A percentile compares a stretch with the other conserved stretches of the same genome.
Conservation (phyloP, 1,284 basidiomycete species). For the Jaminaea rosea region DNA sequence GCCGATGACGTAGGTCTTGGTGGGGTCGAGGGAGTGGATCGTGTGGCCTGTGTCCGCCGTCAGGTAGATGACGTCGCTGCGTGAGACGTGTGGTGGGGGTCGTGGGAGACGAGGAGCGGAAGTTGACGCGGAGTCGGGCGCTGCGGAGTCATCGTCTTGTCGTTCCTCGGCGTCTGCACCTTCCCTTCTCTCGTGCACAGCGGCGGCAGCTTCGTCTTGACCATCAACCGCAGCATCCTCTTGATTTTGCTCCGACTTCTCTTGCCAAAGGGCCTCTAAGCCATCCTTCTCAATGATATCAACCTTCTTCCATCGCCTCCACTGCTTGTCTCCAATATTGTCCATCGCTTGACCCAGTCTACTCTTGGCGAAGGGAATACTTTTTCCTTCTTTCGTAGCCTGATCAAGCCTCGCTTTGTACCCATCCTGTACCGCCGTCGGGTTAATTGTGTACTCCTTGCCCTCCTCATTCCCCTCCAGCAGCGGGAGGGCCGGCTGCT, state of each 20-base stretch:
- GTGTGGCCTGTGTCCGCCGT: conserved; percentile 88
- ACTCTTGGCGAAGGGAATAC: conserved; percentile 50
- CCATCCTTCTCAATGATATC: conserved; percentile 65
- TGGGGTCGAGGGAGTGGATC: conserved; percentile 66
- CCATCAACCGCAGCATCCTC: not conserved
- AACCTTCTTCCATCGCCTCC: conserved; percentile 69
- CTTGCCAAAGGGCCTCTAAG: conserved; percentile 13
- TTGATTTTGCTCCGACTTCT: not conserved
- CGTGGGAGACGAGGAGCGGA: no score
- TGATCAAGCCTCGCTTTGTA: not conserved
- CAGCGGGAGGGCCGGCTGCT: not conserved
- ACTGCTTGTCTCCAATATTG: conserved; percentile 58
- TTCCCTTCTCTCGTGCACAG: no score
- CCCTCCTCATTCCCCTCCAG: no score
- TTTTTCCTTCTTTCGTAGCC: not conserved
- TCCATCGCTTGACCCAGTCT: conserved; percentile 63
- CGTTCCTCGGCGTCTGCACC: no score
- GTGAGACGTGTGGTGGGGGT: no score
- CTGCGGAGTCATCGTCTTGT: no score
- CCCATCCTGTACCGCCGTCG: not conserved
- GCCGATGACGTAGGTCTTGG: conserved; percentile 88
- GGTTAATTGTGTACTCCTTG: not conserved
- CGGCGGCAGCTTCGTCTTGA: not conserved
- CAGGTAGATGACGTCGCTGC: conserved; percentile 78
- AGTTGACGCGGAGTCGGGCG: no score